Evolutionary conservation across 164 flowering plant genomes (phyloP).

Genomic region (Buxus sempervirens): DNA sequence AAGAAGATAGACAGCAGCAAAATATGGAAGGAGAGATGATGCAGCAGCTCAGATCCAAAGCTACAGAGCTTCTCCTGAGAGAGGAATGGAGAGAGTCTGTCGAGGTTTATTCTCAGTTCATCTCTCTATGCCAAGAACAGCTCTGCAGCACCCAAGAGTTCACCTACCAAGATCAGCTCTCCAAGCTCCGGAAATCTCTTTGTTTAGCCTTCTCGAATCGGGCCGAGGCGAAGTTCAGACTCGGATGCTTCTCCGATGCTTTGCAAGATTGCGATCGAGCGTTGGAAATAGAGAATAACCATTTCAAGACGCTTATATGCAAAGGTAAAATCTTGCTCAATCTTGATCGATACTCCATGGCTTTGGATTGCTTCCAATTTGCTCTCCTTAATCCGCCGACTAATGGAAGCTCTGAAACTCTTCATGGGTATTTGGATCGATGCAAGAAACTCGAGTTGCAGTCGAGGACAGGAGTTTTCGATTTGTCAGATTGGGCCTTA

Average conservation of each 20-base stretch:
- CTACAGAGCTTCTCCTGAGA: conserved; percentile 74
- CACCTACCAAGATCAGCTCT: conserved; percentile 25
- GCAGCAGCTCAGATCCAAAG: conserved; percentile 81
- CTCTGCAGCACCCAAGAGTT: conserved; percentile 23
- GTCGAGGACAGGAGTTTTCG: conserved; percentile 69
- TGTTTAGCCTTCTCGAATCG: conserved; percentile 72
- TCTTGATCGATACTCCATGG: conserved; percentile 48
- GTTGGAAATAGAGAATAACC: conserved; percentile 52
- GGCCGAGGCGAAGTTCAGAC: conserved; percentile 57
- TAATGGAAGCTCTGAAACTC: conserved; percentile 35
- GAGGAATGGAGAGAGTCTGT: conserved; percentile 74
- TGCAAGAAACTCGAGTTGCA: conserved; percentile 67
- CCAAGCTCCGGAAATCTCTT: conserved; percentile 58
- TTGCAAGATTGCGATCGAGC: conserved; percentile 69
- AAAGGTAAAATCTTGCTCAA: conserved; percentile 74
- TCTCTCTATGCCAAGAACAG: conserved; percentile 48
- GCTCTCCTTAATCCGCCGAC: conserved; percentile 48
- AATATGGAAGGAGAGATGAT: conserved; percentile 36
- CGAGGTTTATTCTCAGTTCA: conserved; percentile 51
- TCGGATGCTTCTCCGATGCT: conserved; percentile 40
- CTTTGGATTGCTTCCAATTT: conserved; percentile 53
- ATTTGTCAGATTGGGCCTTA: conserved; percentile 75
- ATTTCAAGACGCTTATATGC: conserved; percentile 75
- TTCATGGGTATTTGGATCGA: conserved; percentile 52
- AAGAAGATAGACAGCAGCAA: background rate